Evolutionary conservation across 352 stramenopile genomes (phyloP), one percentile per base, ranked within the genome.

Genomic region (Phytophthora hibernalis): DNA sequence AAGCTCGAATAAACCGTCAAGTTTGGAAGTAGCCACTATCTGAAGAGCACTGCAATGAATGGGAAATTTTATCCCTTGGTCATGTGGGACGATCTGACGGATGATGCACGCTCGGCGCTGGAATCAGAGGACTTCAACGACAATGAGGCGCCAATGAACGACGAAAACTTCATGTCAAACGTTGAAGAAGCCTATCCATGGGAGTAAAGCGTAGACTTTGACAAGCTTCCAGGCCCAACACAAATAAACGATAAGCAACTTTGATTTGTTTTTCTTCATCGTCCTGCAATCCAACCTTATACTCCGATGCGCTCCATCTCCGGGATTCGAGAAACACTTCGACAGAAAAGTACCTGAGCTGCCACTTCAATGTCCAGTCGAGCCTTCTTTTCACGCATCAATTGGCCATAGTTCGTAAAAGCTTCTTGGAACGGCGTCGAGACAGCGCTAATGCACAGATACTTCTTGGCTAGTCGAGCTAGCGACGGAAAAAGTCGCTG

Each of bases 251-350:
- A 42, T 10, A 18, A 18, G 6, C 35, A 42, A 6, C 11, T 42
- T 42, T 6, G 5, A 42, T n/a, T 10, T 58, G 33, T 49, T 48
- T 37, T 33, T 33, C 28, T 33, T 33, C 28, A 33, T 33, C 28
- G 13, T 33, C 21, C 52, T 2, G 5, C 22, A 16, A 28, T 55
- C 20, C 33, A 10, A 16, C 54, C 68, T 74, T n/a, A 90, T 20
- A 89, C 83, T 53, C 90, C 90, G 61, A 94, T 91, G 35, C 85
- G 85, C 37, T 94, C 83, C 83, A 94, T 94, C 67, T 95, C 87
- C 12, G 84, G 82, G 37, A 95, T 92, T 8, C 83, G 67, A 35
- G 80, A 92, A 3, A 91, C 86, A 38, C 83, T 92, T 38, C 84
- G 81, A 56, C 85, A 91, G 56, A 95, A 95, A 20, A 95, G 70